Conservation (phyloP, 345 rosid genomes). For the Populus davidiana region DNA sequence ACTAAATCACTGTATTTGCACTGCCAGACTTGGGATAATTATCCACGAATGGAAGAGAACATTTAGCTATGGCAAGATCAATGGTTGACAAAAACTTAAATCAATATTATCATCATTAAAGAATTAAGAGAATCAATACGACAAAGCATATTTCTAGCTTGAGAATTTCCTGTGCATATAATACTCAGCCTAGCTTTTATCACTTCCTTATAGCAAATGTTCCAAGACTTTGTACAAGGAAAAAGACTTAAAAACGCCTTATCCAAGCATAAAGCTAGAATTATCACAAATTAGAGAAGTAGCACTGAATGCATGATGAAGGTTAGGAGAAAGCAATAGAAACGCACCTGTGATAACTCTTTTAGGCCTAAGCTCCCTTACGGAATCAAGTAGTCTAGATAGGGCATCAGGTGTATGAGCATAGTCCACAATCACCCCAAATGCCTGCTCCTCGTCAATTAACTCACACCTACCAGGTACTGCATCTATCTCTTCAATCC, state of each 20-base stretch:
- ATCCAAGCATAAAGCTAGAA: neutral
- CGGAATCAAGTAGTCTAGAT: slow-evolving; percentile 83
- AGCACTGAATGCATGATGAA: neutral
- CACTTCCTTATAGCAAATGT: neutral
- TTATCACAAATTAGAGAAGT: neutral
- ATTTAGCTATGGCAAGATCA: neutral
- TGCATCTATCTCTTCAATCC: slow-evolving; percentile 89
- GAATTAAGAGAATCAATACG: neutral
- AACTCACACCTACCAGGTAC: slow-evolving; percentile 95
- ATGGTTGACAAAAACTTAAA: neutral
- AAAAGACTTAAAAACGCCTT: neutral
- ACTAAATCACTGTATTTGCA: neutral
- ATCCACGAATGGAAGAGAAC: neutral
- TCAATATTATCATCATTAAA: neutral
- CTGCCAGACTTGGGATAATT: neutral
- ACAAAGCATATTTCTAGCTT: neutral
- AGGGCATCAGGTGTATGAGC: slow-evolving; percentile 79
- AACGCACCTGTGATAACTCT: slow-evolving; percentile 82
- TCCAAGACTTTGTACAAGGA: neutral
- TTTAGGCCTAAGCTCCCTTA: slow-evolving; percentile 76
- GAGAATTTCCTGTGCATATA: neutral
- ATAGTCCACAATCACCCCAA: slow-evolving; percentile 86
- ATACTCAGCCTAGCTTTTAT: neutral
- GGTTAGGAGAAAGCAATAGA: slow-evolving; percentile 5
- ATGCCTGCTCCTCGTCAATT: slow-evolving; percentile 93